These are phyloP conservation scores for Citrus sp. DNA, from an alignment of 345 rosid genomes.

Conservation along the genomic window DNA sequence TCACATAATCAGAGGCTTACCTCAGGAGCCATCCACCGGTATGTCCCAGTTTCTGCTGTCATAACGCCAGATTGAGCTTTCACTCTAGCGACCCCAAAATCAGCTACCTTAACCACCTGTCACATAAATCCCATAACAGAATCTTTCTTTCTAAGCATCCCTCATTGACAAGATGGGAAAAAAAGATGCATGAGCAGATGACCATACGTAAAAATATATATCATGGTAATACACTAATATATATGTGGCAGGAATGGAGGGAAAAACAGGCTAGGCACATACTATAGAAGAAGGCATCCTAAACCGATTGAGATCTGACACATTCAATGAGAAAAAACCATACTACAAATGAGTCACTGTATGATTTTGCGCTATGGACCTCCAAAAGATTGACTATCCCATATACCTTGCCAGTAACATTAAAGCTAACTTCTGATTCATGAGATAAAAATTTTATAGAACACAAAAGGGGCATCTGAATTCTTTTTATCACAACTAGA, in stretches of 20 bases:
- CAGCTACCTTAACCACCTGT: conserved; percentile 97
- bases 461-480: background rate
- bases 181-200: background rate
- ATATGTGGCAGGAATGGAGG: background rate
- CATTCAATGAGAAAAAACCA: background rate
- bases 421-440: background rate
- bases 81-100: conserved; percentile 98
- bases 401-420: background rate
- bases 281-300: background rate
- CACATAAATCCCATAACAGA: conserved; percentile 3
- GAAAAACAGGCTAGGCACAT: background rate
- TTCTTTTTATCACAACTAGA: background rate
- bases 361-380: background rate
- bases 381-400: background rate
- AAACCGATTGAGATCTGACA: background rate
- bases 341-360: background rate
- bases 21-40: conserved; percentile 99
- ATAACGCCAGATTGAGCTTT: conserved; percentile 92
- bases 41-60: conserved; percentile 99
- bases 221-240: too few species aligned
- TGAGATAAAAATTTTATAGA: background rate
- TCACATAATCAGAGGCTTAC: conserved; percentile 25
- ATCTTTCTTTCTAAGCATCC: background rate
- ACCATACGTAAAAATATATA: background rate
- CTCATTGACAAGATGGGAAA: background rate